phyloP scores from a whole-genome alignment of 192 early-diverging fungal species.

The Backusella tuberculispora region DNA sequence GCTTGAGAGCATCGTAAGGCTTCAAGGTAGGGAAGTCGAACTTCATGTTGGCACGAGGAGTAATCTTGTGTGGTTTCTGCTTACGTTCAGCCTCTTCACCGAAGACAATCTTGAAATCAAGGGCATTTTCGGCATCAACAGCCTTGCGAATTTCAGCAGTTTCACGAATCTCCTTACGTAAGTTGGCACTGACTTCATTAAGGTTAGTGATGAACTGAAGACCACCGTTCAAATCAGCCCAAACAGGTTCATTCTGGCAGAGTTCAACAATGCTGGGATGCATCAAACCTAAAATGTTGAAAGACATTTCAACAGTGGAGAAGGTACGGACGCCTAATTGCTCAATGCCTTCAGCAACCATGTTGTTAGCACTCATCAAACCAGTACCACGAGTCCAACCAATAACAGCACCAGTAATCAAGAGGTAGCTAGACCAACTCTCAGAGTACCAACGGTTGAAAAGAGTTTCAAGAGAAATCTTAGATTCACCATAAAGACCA shows the following conservation, averaged over 20 bases:
- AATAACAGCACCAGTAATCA: constrained; percentile 90
- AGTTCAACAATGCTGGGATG: constrained; percentile 78
- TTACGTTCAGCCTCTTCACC: constrained; percentile 74
- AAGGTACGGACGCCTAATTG: constrained; percentile 89
- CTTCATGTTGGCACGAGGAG: constrained; percentile 87
- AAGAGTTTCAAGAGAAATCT: constrained; percentile 91
- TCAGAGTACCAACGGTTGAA: constrained; percentile 92
- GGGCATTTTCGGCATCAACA: constrained; percentile 72
- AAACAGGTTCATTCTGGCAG: constrained; percentile 76
- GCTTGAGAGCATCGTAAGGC: constrained; percentile 63
- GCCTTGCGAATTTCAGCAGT: constrained; percentile 87
- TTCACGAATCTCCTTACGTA: constrained; percentile 81
- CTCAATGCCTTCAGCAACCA: constrained; percentile 88
- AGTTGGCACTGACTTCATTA: constrained; percentile 73
- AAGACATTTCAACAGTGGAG: constrained; percentile 91
- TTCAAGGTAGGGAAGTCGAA: constrained; percentile 78
- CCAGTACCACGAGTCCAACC: constrained; percentile 98
- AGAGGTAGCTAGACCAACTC: constrained; percentile 84
- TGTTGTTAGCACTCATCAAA: constrained; percentile 91
- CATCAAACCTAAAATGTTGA: constrained; percentile 88
- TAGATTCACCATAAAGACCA: constrained; percentile 93
- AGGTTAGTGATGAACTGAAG: constrained; percentile 86
- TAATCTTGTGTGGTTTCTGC: constrained; percentile 64
- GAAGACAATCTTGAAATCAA: constrained; percentile 79
- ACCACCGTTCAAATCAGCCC: constrained; percentile 92